Evolutionary conservation across 1,284 basidiomycete genomes (phyloP), one percentile per base, ranked within the genome.

Genomic region (Sphaerobolus stellatus): DNA sequence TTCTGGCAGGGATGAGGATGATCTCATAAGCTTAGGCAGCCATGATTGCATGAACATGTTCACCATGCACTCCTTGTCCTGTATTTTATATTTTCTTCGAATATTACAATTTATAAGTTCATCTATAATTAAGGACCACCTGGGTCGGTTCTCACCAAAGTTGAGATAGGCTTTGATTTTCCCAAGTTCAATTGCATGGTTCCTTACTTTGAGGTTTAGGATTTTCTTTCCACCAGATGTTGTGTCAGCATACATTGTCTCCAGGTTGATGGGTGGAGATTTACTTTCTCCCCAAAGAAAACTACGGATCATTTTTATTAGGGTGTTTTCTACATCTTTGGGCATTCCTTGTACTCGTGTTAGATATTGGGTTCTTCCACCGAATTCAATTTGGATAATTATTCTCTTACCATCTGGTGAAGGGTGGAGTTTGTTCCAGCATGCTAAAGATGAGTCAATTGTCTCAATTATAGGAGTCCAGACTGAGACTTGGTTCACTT

Each of bases 101-200:
- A 7, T 22, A 7, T 38, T 38, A 7, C n/a, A 16, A 3, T 7
- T 16, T 3, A 38, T 5, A 3, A 38, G 3, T 7, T 30, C 48
- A 33, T 63, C 62, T 1, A 52, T 48, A 0, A 62, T 2, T 22
- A 5, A 59, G 6, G 52, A 51, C 62, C 62, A 62, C 9, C 16
- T 50, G 2, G 62, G 50, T n/a, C 58, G 20, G 6, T 38, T 14
- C 0, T 25, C 13, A 1, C 50, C 48, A 20, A 45, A 48, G 20
- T 48, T 56, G 1, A 63, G 57, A 47, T 63, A 61, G 13, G 52
- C 40, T 48, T 59, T 56, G 1, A 59, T 36, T 57, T 52, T 56
- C n/a, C 52, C 58, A 11, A 62, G 36, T 29, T 53, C 47, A 14
- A 62, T 61, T 3, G 61, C 61, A 31, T 61, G 48, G 28, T 61